These are phyloP conservation scores for Ensete glaucum DNA, from an alignment of 176 grass and related monocot genomes.

Conservation along the genomic window DNA sequence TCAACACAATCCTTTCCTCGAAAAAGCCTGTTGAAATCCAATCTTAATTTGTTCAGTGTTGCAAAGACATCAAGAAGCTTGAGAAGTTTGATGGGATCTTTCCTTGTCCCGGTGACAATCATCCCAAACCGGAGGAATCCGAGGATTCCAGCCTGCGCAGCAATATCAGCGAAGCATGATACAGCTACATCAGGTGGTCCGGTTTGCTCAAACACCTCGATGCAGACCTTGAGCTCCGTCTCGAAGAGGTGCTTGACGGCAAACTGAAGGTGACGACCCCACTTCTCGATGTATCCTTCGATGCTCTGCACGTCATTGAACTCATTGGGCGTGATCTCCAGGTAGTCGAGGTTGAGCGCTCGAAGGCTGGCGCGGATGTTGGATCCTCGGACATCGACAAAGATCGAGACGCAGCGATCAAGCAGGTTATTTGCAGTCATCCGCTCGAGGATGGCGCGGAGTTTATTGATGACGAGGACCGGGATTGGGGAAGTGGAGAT, in stretches of 20 bases:
- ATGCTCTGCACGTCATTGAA: slow-evolving; percentile 19
- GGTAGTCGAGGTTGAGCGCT: slow-evolving; percentile 13
- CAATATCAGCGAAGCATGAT: slow-evolving; percentile 23
- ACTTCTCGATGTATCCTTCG: slow-evolving; percentile 7
- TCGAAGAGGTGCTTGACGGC: slow-evolving; percentile 26
- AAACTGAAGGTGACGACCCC: slow-evolving; percentile 23
- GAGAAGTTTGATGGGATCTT: slow-evolving; percentile 25
- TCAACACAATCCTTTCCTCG: slow-evolving; percentile 16
- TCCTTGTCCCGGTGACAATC: slow-evolving; percentile 7
- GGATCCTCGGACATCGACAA: slow-evolving; percentile 18
- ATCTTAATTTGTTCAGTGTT: slow-evolving; percentile 16
- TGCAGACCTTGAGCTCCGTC: slow-evolving; percentile 17
- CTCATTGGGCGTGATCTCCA: slow-evolving; percentile 7
- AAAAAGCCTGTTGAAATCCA: slow-evolving; percentile 21
- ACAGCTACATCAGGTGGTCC: neutral
- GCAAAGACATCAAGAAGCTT: slow-evolving; percentile 22
- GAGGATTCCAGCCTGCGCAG: slow-evolving; percentile 17
- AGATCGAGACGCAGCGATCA: slow-evolving; percentile 15
- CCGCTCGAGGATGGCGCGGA: slow-evolving; percentile 53
- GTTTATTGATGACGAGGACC: slow-evolving; percentile 33
- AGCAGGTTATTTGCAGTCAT: slow-evolving; percentile 22
- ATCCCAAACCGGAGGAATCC: slow-evolving; percentile 25
- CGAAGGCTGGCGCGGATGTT: slow-evolving; percentile 17
- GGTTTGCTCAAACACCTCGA: slow-evolving; percentile 18
- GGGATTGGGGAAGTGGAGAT: slow-evolving; percentile 30